Percentiles rank a stretch among this genome's conserved stretches.
These are phyloP conservation scores for Pseudophaeomoniella oleicola DNA, from an alignment of 2,329 filamentous ascomycete genomes.

Conservation along the genomic window DNA sequence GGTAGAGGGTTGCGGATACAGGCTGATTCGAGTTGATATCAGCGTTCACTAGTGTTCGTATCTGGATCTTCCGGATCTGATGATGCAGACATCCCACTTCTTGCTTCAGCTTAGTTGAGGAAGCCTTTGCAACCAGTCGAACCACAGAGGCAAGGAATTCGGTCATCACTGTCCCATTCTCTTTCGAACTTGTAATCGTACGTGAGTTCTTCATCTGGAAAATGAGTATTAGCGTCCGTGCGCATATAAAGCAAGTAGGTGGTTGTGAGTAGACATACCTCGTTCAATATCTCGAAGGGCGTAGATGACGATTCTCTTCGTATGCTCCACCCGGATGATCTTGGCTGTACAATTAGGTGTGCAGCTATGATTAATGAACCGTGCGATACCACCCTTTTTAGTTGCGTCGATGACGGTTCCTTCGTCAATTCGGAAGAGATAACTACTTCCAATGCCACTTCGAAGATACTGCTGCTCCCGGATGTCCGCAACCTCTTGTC, in stretches of 20 bases:
- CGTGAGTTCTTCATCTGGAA: constrained; percentile 86
- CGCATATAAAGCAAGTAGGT: background rate
- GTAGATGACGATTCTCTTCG: constrained; percentile 97
- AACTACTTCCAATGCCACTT: constrained; percentile 93
- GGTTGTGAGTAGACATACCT: constrained; percentile 50
- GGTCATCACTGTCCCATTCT: constrained; percentile 84
- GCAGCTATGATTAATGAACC: constrained; percentile 97
- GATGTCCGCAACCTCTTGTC: constrained; percentile 94
- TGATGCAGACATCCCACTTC: constrained; percentile 1
- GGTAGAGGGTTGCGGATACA: background rate
- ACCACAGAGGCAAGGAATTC: constrained; percentile 93
- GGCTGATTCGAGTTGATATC: no score
- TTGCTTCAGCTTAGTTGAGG: constrained; percentile 95
- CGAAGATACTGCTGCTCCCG: constrained; percentile 84
- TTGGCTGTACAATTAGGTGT: constrained; percentile 98
- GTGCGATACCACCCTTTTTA: constrained; percentile 93
- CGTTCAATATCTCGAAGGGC: constrained; percentile 85
- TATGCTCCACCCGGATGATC: constrained; percentile 97
- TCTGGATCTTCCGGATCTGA: no score
- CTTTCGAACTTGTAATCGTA: constrained; percentile 99
- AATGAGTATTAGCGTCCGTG: constrained; percentile 5
- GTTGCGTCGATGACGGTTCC: constrained; percentile 96
- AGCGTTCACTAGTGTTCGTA: no score
- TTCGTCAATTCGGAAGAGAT: constrained; percentile 95
- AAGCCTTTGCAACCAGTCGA: constrained; percentile 96